phyloP scores from a whole-genome alignment of 1,284 basidiomycete genomes.

The Jaminaea rosea region DNA sequence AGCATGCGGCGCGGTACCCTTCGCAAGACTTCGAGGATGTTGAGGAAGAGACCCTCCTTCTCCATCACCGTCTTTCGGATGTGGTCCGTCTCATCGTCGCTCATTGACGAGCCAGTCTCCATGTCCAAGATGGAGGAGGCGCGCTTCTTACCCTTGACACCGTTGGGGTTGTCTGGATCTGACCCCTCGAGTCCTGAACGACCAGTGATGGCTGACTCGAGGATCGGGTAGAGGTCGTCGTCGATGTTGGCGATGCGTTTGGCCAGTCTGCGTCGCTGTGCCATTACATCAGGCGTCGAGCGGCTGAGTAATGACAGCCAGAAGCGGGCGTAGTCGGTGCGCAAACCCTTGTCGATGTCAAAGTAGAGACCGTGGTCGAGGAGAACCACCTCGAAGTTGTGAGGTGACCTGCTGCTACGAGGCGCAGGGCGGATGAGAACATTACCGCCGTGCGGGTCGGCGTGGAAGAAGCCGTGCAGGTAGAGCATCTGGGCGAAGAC shows the following conservation, averaged over 20 bases:
- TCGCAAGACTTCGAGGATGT: slow-evolving; percentile 38
- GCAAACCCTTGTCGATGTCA: slow-evolving; percentile 40
- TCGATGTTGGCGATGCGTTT: slow-evolving; percentile 43
- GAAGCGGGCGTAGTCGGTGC: slow-evolving; percentile 44
- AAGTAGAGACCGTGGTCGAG: slow-evolving; percentile 46
- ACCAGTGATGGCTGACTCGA: slow-evolving; percentile 45
- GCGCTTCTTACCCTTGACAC: slow-evolving; percentile 32
- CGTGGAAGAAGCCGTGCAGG: slow-evolving; percentile 63
- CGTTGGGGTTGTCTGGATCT: slow-evolving; percentile 37
- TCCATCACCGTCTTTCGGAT: slow-evolving; percentile 46
- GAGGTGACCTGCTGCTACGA: slow-evolving; percentile 27
- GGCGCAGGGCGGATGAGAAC: slow-evolving; percentile 60
- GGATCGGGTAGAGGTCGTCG: slow-evolving; percentile 45
- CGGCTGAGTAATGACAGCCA: slow-evolving; percentile 42
- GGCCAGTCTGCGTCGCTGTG: slow-evolving; percentile 35
- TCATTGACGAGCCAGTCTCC: slow-evolving; percentile 22
- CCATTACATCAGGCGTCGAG: slow-evolving; percentile 30
- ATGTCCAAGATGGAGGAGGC: slow-evolving; percentile 36
- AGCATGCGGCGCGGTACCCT: slow-evolving; percentile 43
- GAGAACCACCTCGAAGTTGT: slow-evolving; percentile 45
- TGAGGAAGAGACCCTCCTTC: slow-evolving; percentile 42
- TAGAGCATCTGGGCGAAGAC: slow-evolving; percentile 97
- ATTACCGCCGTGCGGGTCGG: slow-evolving; percentile 58
- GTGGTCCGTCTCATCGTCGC: slow-evolving; percentile 42
- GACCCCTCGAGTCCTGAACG: slow-evolving; percentile 42